Evolutionary conservation across 208 protist species (phyloP).

Genomic region (Acanthamoeba castellanii): DNA sequence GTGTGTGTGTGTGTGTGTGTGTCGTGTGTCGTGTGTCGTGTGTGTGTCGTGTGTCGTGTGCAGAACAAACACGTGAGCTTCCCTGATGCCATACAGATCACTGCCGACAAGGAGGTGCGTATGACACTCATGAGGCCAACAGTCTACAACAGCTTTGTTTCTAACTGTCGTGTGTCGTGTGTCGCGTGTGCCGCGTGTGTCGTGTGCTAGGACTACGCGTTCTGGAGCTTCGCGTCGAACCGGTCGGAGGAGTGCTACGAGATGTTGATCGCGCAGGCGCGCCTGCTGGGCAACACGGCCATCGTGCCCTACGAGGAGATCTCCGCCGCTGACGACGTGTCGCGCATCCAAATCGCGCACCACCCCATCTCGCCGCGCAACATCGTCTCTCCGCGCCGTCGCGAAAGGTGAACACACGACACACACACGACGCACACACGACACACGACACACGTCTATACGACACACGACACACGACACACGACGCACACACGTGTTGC

Average conservation of each 20-base stretch:
- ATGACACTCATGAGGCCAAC: background rate
- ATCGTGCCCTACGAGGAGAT: conserved; percentile 52
- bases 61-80: conserved; percentile 69
- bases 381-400: background rate
- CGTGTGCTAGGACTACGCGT: conserved; percentile 46
- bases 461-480: too few relatives aligned
- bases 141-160: background rate
- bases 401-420: too few relatives aligned
- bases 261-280: conserved; percentile 37
- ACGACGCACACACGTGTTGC: background rate
- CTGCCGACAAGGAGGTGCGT: background rate
- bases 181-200: background rate
- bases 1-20: too few relatives aligned
- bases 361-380: background rate
- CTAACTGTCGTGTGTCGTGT: background rate
- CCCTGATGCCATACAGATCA: conserved; percentile 39
- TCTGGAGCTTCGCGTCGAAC: conserved; percentile 31
- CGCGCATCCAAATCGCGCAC: background rate
- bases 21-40: too few relatives aligned
- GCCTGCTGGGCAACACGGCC: conserved; percentile 32
- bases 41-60: background rate
- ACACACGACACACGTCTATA: too few relatives aligned
- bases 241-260: conserved; percentile 52
- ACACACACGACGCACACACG: too few relatives aligned
- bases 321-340: background rate